A percentile compares a stretch with the other conserved stretches of the same genome.
These are phyloP conservation scores for Diutina sp. DNA, from an alignment of 1,139 yeast genomes.

Conservation along the genomic window DNA sequence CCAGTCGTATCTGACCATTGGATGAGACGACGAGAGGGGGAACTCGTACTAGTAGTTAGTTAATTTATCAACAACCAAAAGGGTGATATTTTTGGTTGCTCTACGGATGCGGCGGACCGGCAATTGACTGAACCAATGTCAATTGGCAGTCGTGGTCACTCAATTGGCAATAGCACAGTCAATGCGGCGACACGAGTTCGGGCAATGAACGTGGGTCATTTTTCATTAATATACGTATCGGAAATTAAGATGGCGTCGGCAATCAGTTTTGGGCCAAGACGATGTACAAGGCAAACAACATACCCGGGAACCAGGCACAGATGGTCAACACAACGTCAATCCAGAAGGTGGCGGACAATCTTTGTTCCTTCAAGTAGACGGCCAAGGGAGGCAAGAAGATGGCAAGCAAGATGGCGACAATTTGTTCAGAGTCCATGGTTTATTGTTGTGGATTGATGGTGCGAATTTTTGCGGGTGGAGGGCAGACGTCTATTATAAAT, in stretches of 20 bases:
- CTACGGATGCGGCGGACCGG: not conserved
- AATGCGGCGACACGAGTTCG: not conserved
- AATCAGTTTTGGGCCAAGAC: slow-evolving; percentile 17
- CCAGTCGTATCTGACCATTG: not conserved
- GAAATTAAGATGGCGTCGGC: not conserved
- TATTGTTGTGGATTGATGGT: not conserved
- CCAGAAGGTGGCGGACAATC: slow-evolving; percentile 48
- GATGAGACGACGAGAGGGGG: not conserved
- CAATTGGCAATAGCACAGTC: not conserved
- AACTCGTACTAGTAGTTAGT: not conserved
- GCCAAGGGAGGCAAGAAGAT: slow-evolving; percentile 61
- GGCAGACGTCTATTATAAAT: not conserved
- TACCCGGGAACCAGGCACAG: slow-evolving; percentile 66
- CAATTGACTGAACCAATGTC: not conserved
- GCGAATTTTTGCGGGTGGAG: not conserved
- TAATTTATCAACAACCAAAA: too few species aligned
- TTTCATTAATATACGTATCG: not conserved
- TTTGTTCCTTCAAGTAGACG: slow-evolving; percentile 46
- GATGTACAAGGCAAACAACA: slow-evolving; percentile 56
- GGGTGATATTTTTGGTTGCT: not conserved
- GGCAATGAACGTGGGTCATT: not conserved
- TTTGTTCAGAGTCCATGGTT: slow-evolving; percentile 29
- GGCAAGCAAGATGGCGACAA: slow-evolving; percentile 34
- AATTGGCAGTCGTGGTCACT: not conserved
- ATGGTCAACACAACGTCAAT: slow-evolving; percentile 50